These are phyloP conservation scores for Podaxis carcinomalis DNA, from an alignment of 768 basidiomycete species.

Conservation along the genomic window DNA sequence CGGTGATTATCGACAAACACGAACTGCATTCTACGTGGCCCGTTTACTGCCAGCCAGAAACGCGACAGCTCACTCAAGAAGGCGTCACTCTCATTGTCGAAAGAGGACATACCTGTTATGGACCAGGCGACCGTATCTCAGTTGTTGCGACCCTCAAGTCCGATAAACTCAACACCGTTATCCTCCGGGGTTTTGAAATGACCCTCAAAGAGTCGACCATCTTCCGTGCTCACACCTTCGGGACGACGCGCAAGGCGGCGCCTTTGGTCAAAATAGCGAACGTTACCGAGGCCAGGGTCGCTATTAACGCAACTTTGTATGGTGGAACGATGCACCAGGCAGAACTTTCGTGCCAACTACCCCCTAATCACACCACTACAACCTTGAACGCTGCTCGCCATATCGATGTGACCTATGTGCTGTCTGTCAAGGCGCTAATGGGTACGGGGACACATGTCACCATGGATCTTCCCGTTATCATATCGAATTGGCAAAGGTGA, in stretches of 20 bases:
- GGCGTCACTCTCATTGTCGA: slow-evolving; percentile 65
- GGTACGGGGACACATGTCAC: slow-evolving; percentile 59
- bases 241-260: slow-evolving; percentile 50
- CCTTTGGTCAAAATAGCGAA: slow-evolving; percentile 50
- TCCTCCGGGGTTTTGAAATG: slow-evolving; percentile 82
- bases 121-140: slow-evolving; percentile 78
- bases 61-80: slow-evolving; percentile 59
- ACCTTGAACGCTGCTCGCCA: slow-evolving; percentile 79
- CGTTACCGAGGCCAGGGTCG: slow-evolving; percentile 68
- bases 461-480: slow-evolving; percentile 74
- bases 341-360: slow-evolving; percentile 69
- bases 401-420: slow-evolving; percentile 80
- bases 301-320: slow-evolving; percentile 69
- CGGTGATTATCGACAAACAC: slow-evolving; percentile 87
- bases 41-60: slow-evolving; percentile 75
- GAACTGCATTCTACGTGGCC: slow-evolving; percentile 94
- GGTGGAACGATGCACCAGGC: slow-evolving; percentile 67
- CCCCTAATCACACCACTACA: slow-evolving; percentile 71
- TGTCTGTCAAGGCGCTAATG: slow-evolving; percentile 75
- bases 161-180: slow-evolving; percentile 60
- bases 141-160: slow-evolving; percentile 72
- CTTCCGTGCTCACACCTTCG: slow-evolving; percentile 60
- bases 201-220: slow-evolving; percentile 73
- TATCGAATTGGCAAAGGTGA: slow-evolving; percentile 85
- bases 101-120: slow-evolving; percentile 75